Conservation (phyloP, 768 basidiomycete genomes). For the Pisolithus sp. region DNA sequence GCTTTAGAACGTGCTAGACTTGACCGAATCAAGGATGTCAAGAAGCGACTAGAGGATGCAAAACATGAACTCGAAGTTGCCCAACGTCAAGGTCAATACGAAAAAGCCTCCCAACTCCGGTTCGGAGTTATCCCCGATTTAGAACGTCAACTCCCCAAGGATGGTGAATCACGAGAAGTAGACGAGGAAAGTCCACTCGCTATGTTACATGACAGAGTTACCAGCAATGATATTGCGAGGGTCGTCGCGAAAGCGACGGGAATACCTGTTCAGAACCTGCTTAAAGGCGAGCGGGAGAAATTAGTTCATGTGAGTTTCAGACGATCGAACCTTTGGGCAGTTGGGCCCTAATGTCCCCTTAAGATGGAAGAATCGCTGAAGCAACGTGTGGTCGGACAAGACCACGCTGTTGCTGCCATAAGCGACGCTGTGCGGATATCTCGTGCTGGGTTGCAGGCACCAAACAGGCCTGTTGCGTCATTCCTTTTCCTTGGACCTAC, state of each 20-base stretch:
- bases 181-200: constrained; percentile 37
- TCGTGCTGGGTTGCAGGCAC: constrained; percentile 83
- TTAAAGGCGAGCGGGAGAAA: constrained; percentile 87
- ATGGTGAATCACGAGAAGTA: constrained; percentile 41
- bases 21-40: constrained; percentile 64
- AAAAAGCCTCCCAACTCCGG: constrained; percentile 75
- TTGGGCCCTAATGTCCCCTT: constrained; percentile 1
- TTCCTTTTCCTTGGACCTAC: constrained; percentile 90
- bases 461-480: constrained; percentile 84
- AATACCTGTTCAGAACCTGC: constrained; percentile 81
- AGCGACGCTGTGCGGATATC: constrained; percentile 91
- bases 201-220: constrained; percentile 82
- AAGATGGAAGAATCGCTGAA: constrained; percentile 87
- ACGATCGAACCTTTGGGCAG: not conserved
- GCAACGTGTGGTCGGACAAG: constrained; percentile 82
- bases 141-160: constrained; percentile 59
- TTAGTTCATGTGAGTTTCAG: constrained; percentile 68
- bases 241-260: constrained; percentile 88
- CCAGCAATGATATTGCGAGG: constrained; percentile 80
- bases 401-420: constrained; percentile 78
- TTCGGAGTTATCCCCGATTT: constrained; percentile 83
- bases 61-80: constrained; percentile 84
- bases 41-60: constrained; percentile 71
- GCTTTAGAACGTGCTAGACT: constrained; percentile 57
- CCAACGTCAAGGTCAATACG: constrained; percentile 83